These are phyloP conservation scores for Colletotrichum sp. DNA, from an alignment of 2,329 filamentous ascomycete species.

Conservation along the genomic window DNA sequence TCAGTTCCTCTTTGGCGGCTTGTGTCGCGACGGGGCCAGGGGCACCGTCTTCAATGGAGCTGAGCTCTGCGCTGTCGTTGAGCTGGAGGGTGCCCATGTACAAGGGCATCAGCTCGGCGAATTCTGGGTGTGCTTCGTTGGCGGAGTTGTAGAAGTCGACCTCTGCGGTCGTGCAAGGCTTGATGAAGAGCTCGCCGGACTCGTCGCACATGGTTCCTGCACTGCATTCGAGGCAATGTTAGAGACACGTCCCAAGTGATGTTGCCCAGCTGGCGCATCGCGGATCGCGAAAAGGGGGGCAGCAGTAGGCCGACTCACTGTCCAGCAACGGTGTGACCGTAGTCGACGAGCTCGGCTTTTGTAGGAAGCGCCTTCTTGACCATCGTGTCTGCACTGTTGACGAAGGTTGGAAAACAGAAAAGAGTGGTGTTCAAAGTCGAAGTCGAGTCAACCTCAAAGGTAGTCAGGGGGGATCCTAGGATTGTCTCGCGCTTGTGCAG, in stretches of 20 bases:
- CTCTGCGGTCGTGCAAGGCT: constrained; percentile 87
- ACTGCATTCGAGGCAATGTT: constrained; percentile 49
- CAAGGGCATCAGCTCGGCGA: constrained; percentile 81
- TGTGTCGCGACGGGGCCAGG: constrained; percentile 46
- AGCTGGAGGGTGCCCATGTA: constrained; percentile 83
- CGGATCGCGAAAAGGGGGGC: not conserved
- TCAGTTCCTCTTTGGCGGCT: constrained; percentile 39
- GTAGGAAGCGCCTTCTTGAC: constrained; percentile 50
- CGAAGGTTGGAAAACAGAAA: not conserved
- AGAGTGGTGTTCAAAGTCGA: not conserved
- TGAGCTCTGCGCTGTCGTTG: constrained; percentile 55
- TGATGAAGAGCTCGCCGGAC: constrained; percentile 87
- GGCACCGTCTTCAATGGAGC: constrained; percentile 53
- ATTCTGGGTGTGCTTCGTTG: constrained; percentile 67
- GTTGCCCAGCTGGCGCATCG: not conserved
- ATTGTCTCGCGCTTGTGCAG: not conserved
- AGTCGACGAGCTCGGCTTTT: constrained; percentile 68
- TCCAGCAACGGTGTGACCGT: constrained; percentile 80
- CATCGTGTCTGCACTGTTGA: not conserved
- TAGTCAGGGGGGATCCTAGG: not conserved
- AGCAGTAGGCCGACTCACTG: constrained; percentile 65
- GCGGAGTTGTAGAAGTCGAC: constrained; percentile 88
- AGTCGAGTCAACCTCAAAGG: not conserved
- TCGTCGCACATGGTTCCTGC: constrained; percentile 88
- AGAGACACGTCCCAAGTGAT: not conserved